Evolutionary conservation across 768 basidiomycete species (phyloP), one percentile per base, ranked within the genome.

Genomic region (Mycena venus): DNA sequence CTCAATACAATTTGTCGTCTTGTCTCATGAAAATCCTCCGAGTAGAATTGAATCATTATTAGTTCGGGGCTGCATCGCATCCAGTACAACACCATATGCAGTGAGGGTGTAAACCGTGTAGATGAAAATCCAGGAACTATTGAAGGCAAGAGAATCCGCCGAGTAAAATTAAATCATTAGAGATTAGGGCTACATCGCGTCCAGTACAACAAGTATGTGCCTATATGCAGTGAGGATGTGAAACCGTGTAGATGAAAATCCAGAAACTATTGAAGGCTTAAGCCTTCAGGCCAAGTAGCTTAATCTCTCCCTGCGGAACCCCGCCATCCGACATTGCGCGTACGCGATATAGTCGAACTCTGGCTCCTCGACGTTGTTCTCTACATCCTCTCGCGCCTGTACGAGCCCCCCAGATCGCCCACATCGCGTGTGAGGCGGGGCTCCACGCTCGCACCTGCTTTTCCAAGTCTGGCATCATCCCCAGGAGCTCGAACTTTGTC

Each of bases 371-470:
- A 88, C 89, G 47, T 87, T 85, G 21, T 84, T 88, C 77, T 93
- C 89, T 9, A 96, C 75, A 77, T 93, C 90, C 77, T 96, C 95
- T 75, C 90, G 90, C 8, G 95, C 96, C 83, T 98, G 96, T 6
- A 99, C 91, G 75, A 99, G 88, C 10, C n/a, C 95, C 96, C 98
- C 98, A 99, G 53, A 99, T 85, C 9, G 95, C 92, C 97, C 98
- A 99, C 90, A 94, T 93, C 15, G 90, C 96, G 78, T 97, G 96
- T 25, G 94, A 94, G 5, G 95, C 93, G 14, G 97, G 94, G 78
- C 94, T 94, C 98, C 98, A 99, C 12, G 91, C 86, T 55, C 85
- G 88, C 42, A 99, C 95, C 81, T 97, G 94, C 36, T 87, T 84
- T 74, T 98, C 96, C 44, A 99, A 83, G 61, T 85, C 87, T 23